Percentiles rank a stretch among this genome's conserved stretches.
Conservation (phyloP, 768 basidiomycete species). For the Lentinus brumalis region DNA sequence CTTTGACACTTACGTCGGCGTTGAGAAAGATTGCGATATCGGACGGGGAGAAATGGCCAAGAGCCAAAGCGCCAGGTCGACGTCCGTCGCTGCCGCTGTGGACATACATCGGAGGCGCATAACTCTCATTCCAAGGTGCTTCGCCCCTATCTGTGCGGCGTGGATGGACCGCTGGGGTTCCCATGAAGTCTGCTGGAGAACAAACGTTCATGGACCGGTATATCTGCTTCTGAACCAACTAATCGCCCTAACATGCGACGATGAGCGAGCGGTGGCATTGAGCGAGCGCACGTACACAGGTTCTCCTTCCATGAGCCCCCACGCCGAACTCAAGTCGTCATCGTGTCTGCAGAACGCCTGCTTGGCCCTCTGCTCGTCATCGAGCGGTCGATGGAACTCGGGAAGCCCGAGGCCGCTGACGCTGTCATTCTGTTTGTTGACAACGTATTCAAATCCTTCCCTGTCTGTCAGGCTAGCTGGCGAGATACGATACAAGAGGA, state of each 20-base stretch:
- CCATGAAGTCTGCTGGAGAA: not conserved
- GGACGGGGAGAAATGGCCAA: too few relatives aligned
- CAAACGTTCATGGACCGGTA: not conserved
- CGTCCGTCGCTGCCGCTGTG: not conserved
- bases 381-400: too few relatives aligned
- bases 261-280: constrained; percentile 1
- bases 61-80: not conserved
- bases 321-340: too few relatives aligned
- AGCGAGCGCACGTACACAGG: constrained; percentile 12
- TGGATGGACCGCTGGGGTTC: not conserved
- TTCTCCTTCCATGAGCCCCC: not conserved
- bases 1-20: not conserved
- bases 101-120: constrained; percentile 20
- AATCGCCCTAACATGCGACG: constrained; percentile 11
- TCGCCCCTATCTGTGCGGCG: constrained; percentile 8
- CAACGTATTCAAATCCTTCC: too few relatives aligned
- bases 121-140: constrained; percentile 8
- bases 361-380: too few relatives aligned
- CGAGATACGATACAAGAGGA: too few relatives aligned
- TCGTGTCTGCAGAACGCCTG: too few relatives aligned
- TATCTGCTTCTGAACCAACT: not conserved
- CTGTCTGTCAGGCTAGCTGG: too few relatives aligned
- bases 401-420: too few relatives aligned
- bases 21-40: not conserved
- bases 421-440: too few relatives aligned